Conservation (phyloP, 2,329 filamentous ascomycete genomes). For the Xylariaceae sp. region DNA sequence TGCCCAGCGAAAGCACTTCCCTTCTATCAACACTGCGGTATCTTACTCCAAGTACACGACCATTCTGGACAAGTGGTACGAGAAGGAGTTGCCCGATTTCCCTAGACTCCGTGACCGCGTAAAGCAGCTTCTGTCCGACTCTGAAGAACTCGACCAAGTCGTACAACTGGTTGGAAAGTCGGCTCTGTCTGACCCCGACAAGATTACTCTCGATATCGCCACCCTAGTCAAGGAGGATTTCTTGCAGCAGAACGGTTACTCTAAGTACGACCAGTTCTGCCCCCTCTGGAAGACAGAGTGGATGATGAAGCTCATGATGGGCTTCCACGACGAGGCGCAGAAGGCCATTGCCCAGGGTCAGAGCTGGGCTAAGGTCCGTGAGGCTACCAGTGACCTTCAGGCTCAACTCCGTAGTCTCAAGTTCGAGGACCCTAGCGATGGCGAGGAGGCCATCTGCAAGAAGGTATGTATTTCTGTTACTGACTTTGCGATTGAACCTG, state of each 20-base stretch:
- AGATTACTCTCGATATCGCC: constrained; percentile 94
- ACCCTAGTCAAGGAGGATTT: constrained; percentile 96
- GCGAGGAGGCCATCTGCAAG: constrained; percentile 72
- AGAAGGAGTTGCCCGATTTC: constrained; percentile 90
- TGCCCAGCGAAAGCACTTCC: constrained; percentile 97
- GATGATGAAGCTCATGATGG: constrained; percentile 99
- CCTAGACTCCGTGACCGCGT: constrained; percentile 87
- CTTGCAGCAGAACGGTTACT: constrained; percentile 98
- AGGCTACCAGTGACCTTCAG: constrained; percentile 84
- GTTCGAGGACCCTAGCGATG: constrained; percentile 87
- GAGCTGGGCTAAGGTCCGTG: constrained; percentile 87
- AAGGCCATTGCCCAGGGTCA: constrained; percentile 90
- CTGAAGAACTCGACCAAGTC: constrained; percentile 96
- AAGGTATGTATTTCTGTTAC: constrained; percentile 58
- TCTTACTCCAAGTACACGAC: constrained; percentile 97
- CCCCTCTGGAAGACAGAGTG: constrained; percentile 99
- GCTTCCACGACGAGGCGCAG: constrained; percentile 94
- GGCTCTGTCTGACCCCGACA: constrained; percentile 90
- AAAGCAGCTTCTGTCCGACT: constrained; percentile 87
- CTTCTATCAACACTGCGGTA: constrained; percentile 89
- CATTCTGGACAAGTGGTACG: constrained; percentile 87
- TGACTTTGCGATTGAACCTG: background rate
- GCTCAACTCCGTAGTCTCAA: constrained; percentile 84
- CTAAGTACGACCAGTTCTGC: constrained; percentile 98
- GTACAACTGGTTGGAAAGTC: constrained; percentile 98